These are phyloP conservation scores for Metarhizium brunneum DNA, from an alignment of 2,329 filamentous ascomycete species.

Conservation along the genomic window DNA sequence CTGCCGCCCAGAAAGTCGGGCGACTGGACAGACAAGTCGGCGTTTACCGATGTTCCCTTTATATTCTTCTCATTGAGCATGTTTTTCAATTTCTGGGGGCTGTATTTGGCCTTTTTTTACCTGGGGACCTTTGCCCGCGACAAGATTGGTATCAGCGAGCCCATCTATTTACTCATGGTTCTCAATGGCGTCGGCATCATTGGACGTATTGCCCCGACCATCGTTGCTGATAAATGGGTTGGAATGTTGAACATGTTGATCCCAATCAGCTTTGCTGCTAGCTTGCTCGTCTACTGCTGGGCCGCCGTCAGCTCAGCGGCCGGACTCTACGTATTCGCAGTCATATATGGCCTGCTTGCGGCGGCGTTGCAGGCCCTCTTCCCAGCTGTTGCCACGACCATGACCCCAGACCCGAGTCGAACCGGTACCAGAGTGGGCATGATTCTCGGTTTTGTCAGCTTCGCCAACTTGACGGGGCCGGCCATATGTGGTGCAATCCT, in stretches of 20 bases:
- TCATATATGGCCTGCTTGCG: constrained; percentile 52
- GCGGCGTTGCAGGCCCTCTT: constrained; percentile 57
- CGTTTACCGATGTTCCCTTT: constrained; percentile 44
- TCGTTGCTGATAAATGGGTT: constrained; percentile 41
- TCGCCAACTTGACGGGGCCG: constrained; percentile 42
- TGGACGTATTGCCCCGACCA: constrained; percentile 49
- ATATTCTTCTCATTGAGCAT: constrained; percentile 22
- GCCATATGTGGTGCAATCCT: constrained; percentile 40
- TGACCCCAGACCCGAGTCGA: constrained; percentile 42
- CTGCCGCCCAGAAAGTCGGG: constrained; percentile 37
- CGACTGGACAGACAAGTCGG: constrained; percentile 39
- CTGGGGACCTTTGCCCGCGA: constrained; percentile 39
- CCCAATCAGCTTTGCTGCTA: constrained; percentile 32
- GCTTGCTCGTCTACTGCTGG: constrained; percentile 45
- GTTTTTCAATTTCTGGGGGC: constrained; percentile 33
- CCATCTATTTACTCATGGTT: constrained; percentile 53
- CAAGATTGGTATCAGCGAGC: constrained; percentile 34
- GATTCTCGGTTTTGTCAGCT: constrained; percentile 46
- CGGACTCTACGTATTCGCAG: constrained; percentile 51
- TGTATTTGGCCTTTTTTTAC: constrained; percentile 54
- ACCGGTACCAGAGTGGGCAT: constrained; percentile 48
- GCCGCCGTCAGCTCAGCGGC: constrained; percentile 39
- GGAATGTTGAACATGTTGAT: constrained; percentile 55
- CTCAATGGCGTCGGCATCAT: constrained; percentile 54
- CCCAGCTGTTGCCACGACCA: constrained; percentile 46